Conservation (phyloP, 2,329 filamentous ascomycete genomes). For the Hypomyces perniciosus region DNA sequence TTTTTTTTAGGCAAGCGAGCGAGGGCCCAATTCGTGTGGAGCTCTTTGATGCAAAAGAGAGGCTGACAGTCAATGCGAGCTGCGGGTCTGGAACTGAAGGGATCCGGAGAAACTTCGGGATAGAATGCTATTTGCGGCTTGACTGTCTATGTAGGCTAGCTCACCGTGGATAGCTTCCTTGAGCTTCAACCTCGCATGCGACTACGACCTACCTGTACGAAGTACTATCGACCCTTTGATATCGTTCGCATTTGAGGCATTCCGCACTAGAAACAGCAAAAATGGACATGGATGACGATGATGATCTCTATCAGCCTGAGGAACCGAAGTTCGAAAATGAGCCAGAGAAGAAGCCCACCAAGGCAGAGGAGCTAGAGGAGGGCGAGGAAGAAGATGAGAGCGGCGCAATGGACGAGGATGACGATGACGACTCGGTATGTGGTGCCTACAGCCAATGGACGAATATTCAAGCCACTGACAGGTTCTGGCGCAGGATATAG, state of each 20-base stretch:
- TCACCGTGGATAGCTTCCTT: conserved; percentile 5
- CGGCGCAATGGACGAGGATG: conserved; percentile 55
- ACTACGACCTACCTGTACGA: not conserved
- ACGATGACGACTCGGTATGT: conserved; percentile 35
- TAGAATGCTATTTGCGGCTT: not conserved
- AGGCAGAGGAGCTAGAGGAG: conserved; percentile 54
- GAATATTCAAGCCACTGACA: not conserved
- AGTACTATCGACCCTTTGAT: not conserved
- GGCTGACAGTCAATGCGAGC: not conserved
- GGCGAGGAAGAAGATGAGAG: conserved; percentile 59
- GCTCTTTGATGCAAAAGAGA: conserved; percentile 6
- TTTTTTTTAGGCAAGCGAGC: conserved; percentile 9
- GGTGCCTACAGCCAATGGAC: not conserved
- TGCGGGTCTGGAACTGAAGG: conserved; percentile 7
- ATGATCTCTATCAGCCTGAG: conserved; percentile 60
- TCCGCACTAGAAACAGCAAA: not conserved
- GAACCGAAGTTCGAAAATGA: conserved; percentile 39
- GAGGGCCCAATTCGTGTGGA: conserved; percentile 12
- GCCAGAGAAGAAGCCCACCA: conserved; percentile 26
- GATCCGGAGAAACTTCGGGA: conserved; percentile 9
- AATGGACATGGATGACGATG: conserved; percentile 64
- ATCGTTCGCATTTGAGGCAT: not conserved
- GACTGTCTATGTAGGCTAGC: conserved; percentile 1
- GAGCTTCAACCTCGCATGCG: conserved; percentile 4
- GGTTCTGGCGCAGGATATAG: conserved; percentile 47